These are phyloP conservation scores for Isoetes engelmannii DNA, from an alignment of 83 land plant genomes.

Conservation along the genomic window DNA sequence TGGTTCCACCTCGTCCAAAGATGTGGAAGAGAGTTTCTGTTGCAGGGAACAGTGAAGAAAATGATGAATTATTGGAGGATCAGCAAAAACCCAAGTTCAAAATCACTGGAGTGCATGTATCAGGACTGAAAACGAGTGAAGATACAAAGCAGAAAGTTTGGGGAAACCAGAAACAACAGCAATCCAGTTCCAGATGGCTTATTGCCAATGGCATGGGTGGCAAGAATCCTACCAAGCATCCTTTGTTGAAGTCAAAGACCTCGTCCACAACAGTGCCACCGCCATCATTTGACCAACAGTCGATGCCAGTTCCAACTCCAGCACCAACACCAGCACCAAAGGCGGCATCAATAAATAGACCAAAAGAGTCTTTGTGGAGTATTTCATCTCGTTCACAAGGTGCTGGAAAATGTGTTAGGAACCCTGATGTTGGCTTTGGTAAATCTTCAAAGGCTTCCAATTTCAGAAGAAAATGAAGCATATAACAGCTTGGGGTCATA, in stretches of 20 bases:
- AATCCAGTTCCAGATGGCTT: conserved; percentile 11
- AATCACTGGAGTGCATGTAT: conserved; percentile 13
- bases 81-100: conserved; percentile 5
- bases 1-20: conserved; percentile 13
- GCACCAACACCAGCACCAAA: too few species aligned
- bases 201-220: conserved; percentile 10
- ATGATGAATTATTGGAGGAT: background rate
- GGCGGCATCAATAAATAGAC: too few species aligned
- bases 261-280: too few species aligned
- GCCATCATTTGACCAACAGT: too few species aligned
- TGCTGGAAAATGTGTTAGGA: too few species aligned
- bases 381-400: too few species aligned
- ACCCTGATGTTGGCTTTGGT: too few species aligned
- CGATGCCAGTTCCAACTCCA: too few species aligned
- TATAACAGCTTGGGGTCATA: too few species aligned
- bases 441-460: too few species aligned
- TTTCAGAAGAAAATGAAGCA: too few species aligned
- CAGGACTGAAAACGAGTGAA: conserved; percentile 3
- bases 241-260: background rate
- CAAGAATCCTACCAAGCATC: background rate
- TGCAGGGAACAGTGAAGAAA: conserved; percentile 4
- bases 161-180: conserved; percentile 13
- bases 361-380: too few species aligned
- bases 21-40: conserved; percentile 13
- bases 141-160: background rate